A percentile compares a stretch with the other conserved stretches of the same genome.
These are phyloP conservation scores for Quercus dentata DNA, from an alignment of 306 rosid genomes.

Conservation along the genomic window DNA sequence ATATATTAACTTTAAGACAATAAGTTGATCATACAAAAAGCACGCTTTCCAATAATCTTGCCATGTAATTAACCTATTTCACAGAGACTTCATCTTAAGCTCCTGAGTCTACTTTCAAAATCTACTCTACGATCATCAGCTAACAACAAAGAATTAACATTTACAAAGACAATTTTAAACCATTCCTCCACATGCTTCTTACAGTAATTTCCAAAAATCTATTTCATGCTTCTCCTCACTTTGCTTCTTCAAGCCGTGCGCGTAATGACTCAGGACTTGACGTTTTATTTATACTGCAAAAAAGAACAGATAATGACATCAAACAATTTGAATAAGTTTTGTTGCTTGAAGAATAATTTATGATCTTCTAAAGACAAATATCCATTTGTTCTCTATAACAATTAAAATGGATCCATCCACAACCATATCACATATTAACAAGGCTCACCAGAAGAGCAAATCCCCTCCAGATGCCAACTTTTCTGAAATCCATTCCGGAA, in stretches of 20 bases:
- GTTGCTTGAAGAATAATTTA: background rate
- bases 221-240: conserved; percentile 21
- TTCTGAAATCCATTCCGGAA: conserved; percentile 85
- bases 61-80: background rate
- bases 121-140: background rate
- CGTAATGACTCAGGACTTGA: conserved; percentile 37
- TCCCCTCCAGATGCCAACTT: conserved; percentile 58
- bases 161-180: conserved; percentile 4
- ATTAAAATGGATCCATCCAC: too few relatives aligned
- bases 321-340: background rate
- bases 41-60: background rate
- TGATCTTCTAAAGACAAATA: background rate
- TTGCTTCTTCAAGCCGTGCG: conserved; percentile 62
- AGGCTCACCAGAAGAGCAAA: conserved; percentile 52
- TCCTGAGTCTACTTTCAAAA: background rate
- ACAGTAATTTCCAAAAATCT: background rate
- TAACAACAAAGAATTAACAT: background rate
- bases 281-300: conserved; percentile 55
- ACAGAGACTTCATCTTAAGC: background rate
- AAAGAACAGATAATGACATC: background rate
- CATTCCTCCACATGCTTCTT: background rate
- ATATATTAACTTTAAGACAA: background rate
- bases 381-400: background rate
- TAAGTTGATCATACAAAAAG: background rate
- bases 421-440: background rate